Evolutionary conservation across 2,329 filamentous ascomycete genomes (phyloP).

Genomic region (Ophiostoma angusticollis): DNA sequence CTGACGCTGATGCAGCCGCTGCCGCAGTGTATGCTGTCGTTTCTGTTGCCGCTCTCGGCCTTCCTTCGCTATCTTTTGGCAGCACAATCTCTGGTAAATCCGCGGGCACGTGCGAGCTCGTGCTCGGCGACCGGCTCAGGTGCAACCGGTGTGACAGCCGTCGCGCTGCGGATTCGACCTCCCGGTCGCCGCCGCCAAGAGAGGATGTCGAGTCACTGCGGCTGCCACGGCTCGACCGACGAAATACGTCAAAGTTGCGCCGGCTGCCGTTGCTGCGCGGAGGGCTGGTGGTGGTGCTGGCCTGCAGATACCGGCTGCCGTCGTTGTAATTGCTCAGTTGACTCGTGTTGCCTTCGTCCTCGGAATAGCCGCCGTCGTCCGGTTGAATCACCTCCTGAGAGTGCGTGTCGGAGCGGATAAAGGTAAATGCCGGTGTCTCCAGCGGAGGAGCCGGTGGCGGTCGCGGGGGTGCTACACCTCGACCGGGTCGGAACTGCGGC

Average conservation of each 20-base stretch:
- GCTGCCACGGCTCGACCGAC: conserved; percentile 19
- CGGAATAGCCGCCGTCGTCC: conserved; percentile 9
- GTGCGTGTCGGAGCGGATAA: conserved; percentile 73
- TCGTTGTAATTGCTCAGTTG: no score
- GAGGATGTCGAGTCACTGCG: conserved; percentile 36
- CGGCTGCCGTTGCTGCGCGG: conserved; percentile 6
- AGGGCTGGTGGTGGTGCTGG: conserved; percentile 16
- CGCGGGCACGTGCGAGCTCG: conserved; percentile 62
- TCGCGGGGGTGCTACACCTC: conserved; percentile 2
- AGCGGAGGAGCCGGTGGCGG: conserved; percentile 25
- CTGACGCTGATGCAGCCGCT: not conserved
- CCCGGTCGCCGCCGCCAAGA: conserved; percentile 18
- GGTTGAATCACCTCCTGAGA: conserved; percentile 68
- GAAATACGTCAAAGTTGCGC: conserved; percentile 23
- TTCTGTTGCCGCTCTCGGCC: conserved; percentile 18
- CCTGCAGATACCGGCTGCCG: conserved; percentile 14
- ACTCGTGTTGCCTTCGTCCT: conserved; percentile 16
- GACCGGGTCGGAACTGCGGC: not conserved
- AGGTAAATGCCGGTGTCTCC: conserved; percentile 56
- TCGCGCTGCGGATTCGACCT: conserved; percentile 17
- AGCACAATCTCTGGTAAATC: conserved; percentile 63
- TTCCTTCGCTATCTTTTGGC: conserved; percentile 31
- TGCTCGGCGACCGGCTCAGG: conserved; percentile 43
- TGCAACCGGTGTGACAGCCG: conserved; percentile 60
- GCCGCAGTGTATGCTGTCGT: no score